Base-by-base conservation (phyloP, 2,329 filamentous ascomycete genomes). In the Orbilia javanica region DNA sequence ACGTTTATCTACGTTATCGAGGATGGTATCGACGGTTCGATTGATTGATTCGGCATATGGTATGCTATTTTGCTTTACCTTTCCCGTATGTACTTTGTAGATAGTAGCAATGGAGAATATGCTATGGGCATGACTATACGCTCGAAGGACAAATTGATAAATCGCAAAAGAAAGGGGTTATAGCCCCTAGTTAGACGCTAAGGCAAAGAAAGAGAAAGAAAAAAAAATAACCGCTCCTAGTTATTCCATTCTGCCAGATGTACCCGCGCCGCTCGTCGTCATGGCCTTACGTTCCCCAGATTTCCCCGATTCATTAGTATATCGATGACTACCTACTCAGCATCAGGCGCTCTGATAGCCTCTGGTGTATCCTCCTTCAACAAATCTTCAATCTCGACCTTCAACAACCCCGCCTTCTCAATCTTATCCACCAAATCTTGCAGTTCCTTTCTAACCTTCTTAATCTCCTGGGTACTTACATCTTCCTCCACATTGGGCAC, bases 401-500 rank as follows among this genome's bases (percentile, higher is more conserved):
- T 70, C 27, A 77, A 46, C 36, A 77, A 60, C 29, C 73, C 73
- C n/a, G 73, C 82, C 55, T 73, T 81, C 77, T 82, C 80, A 70
- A 80, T 81, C 76, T 80, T 81, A 60, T 80, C 80, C 68, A 81
- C 79, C 67, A 81, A 63, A 25, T 53, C 81, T 83, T 88, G 90
- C 78, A 92, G 83, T 80, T 89, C 86, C 11, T 87, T 86, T 7
- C 91, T 85, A 82, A 92, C 90, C 82, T 88, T 87, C 80, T 85
- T 85, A 29, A 91, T 86, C 83, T 97, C 93, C 25, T 91, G 79
- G n/a, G 93, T 89, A 0, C 91, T 90, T 10, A 88, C 88, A 79
- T 97, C 93, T 34, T 91, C 89, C 81, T 93, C 91, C 3, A 98
- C 88, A 83, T 98, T 93, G 0, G 94, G 92, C 83, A 90, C 92